Evolutionary conservation across 768 basidiomycete species (phyloP).

Genomic region (Pleurotus djamor): DNA sequence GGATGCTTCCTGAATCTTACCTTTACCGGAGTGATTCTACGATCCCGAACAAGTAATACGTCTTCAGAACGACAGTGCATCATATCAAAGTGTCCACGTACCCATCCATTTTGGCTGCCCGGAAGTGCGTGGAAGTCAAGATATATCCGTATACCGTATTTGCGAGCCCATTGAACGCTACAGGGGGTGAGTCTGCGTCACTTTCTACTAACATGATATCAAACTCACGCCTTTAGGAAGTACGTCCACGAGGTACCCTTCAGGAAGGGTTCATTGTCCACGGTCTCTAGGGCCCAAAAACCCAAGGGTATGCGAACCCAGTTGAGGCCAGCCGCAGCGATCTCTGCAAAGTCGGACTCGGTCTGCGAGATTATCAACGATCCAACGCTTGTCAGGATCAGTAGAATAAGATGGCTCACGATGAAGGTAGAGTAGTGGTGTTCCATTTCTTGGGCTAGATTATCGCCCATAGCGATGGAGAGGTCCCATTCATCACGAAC

Average conservation of each 20-base stretch:
- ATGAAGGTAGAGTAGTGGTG: conserved; percentile 87
- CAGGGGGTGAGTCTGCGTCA: background rate
- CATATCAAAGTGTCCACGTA: conserved; percentile 15
- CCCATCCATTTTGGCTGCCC: conserved; percentile 85
- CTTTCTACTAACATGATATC: background rate
- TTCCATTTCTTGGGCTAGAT: conserved; percentile 66
- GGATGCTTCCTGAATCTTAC: conserved; percentile 2
- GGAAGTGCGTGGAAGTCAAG: conserved; percentile 76
- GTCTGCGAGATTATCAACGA: conserved; percentile 37
- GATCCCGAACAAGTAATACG: too few species aligned
- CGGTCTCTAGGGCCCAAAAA: conserved; percentile 85
- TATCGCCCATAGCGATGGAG: conserved; percentile 61
- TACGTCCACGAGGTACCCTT: conserved; percentile 72
- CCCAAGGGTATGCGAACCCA: conserved; percentile 85
- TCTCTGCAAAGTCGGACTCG: conserved; percentile 69
- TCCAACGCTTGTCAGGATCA: background rate
- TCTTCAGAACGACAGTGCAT: background rate
- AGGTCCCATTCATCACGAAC: conserved; percentile 79
- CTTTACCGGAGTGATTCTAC: conserved; percentile 58
- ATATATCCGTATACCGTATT: conserved; percentile 88
- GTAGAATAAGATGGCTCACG: conserved; percentile 34
- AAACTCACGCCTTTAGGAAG: conserved; percentile 41
- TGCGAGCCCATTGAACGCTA: conserved; percentile 81
- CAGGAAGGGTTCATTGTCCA: conserved; percentile 80
- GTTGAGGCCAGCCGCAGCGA: conserved; percentile 81